These are phyloP conservation scores for Leishmania tropica DNA, from an alignment of 208 protist genomes.

Conservation along the genomic window DNA sequence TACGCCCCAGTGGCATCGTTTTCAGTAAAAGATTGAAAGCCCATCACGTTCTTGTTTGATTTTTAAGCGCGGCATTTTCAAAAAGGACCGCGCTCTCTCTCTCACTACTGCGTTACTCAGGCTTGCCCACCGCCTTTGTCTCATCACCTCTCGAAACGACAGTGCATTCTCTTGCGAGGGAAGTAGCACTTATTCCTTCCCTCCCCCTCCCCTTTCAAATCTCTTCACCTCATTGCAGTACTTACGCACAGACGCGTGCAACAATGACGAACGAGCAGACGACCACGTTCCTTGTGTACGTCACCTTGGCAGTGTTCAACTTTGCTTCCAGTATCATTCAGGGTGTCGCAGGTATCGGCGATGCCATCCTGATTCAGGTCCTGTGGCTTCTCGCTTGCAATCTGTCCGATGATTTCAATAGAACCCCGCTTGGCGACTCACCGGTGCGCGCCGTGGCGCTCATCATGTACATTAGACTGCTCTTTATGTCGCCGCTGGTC, in stretches of 20 bases:
- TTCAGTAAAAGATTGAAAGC: neutral
- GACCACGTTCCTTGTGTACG: conserved; percentile 32
- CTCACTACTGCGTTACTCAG: neutral
- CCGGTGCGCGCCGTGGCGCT: conserved; percentile 50
- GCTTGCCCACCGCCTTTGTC: neutral
- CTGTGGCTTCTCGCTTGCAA: conserved; percentile 44
- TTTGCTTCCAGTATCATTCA: conserved; percentile 59
- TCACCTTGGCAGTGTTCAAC: conserved; percentile 46
- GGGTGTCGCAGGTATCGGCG: conserved; percentile 55
- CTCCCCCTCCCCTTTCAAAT: neutral
- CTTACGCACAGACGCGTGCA: neutral
- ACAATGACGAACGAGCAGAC: conserved; percentile 3
- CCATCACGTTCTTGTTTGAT: neutral
- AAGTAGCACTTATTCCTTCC: neutral
- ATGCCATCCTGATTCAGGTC: conserved; percentile 65
- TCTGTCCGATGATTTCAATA: conserved; percentile 32
- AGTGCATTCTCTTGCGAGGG: neutral
- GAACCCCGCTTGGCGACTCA: conserved; percentile 42
- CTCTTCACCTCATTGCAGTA: neutral
- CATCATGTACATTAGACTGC: conserved; percentile 62
- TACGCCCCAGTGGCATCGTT: neutral
- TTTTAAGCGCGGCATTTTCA: neutral
- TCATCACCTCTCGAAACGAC: neutral
- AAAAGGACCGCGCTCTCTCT: neutral
- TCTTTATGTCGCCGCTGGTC: conserved; percentile 56